These are phyloP conservation scores for Mrakiaceae sp. DNA, from an alignment of 1,284 basidiomycete genomes.

Conservation along the genomic window DNA sequence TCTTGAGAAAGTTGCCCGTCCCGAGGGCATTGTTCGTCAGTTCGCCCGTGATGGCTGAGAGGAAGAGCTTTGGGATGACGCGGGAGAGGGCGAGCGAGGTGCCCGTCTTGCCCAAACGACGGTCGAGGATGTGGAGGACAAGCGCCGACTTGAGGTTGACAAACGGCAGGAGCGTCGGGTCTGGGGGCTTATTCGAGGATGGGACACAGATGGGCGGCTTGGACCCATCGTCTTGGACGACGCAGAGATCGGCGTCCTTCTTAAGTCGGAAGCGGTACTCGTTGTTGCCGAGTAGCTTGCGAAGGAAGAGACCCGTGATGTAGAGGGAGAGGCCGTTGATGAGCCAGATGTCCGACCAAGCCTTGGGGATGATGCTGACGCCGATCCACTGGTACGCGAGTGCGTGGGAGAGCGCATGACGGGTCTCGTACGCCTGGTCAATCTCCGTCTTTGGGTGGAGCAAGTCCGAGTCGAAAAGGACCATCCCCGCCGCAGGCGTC, in stretches of 20 bases:
- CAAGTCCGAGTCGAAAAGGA: constrained; percentile 68
- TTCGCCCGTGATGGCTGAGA: constrained; percentile 88
- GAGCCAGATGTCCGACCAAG: constrained; percentile 94
- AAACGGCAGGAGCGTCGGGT: constrained; percentile 63
- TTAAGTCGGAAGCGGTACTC: constrained; percentile 93
- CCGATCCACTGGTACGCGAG: constrained; percentile 95
- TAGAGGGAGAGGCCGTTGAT: constrained; percentile 86
- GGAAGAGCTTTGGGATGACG: constrained; percentile 87
- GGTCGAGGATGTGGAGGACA: constrained; percentile 89
- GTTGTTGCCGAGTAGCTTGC: constrained; percentile 85
- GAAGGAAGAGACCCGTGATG: constrained; percentile 78
- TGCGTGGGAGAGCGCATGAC: constrained; percentile 74
- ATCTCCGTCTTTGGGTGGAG: constrained; percentile 81
- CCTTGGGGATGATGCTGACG: constrained; percentile 88
- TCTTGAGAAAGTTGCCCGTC: constrained; percentile 80
- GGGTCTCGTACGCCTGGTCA: constrained; percentile 85
- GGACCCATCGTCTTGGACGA: constrained; percentile 73
- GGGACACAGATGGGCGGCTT: constrained; percentile 93
- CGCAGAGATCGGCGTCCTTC: constrained; percentile 91
- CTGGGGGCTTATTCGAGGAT: constrained; percentile 66
- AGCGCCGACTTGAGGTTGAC: constrained; percentile 92
- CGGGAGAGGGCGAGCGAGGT: constrained; percentile 89
- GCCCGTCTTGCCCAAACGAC: constrained; percentile 84
- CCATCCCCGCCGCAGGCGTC: constrained; percentile 74
- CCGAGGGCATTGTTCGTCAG: constrained; percentile 74